Conservation (phyloP, 108 stramenopile genomes). For the Parmales sp. region DNA sequence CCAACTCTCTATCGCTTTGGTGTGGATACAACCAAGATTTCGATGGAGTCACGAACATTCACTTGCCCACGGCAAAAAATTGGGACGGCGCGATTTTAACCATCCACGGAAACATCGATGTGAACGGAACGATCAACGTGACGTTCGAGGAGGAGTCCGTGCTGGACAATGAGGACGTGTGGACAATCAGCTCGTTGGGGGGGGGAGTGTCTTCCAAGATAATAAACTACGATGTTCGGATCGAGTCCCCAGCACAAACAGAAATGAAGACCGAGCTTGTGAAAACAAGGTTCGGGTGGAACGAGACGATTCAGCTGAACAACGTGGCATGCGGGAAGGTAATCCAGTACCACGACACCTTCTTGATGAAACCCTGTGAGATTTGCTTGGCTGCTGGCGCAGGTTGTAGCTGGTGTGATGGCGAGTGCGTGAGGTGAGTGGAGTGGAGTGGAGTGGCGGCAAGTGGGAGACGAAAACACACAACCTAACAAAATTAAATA, state of each 20-base stretch:
- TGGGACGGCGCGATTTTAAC: not conserved
- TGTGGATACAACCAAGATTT: not conserved
- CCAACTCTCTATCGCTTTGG: not conserved
- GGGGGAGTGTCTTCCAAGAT: not conserved
- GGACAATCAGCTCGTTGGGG: not conserved
- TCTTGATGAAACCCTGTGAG: not conserved
- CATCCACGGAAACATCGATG: not conserved
- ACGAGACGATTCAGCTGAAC: not conserved
- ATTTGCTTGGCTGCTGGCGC: not conserved
- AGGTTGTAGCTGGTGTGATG: not conserved
- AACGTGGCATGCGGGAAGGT: not conserved
- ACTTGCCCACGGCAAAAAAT: not conserved
- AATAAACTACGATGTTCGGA: not conserved
- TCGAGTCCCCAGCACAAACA: not conserved
- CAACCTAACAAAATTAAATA: too few relatives aligned
- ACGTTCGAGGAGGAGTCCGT: not conserved
- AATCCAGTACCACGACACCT: not conserved
- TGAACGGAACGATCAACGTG: not conserved
- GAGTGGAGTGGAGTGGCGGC: too few relatives aligned
- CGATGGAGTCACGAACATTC: not conserved
- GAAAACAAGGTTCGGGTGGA: too few relatives aligned
- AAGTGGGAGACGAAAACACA: too few relatives aligned
- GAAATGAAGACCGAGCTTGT: too few relatives aligned
- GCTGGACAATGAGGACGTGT: not conserved
- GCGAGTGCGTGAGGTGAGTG: not conserved